Base-by-base conservation (phyloP, 176 grass and related monocot species). In the Hsuehochloa calcarea region DNA sequence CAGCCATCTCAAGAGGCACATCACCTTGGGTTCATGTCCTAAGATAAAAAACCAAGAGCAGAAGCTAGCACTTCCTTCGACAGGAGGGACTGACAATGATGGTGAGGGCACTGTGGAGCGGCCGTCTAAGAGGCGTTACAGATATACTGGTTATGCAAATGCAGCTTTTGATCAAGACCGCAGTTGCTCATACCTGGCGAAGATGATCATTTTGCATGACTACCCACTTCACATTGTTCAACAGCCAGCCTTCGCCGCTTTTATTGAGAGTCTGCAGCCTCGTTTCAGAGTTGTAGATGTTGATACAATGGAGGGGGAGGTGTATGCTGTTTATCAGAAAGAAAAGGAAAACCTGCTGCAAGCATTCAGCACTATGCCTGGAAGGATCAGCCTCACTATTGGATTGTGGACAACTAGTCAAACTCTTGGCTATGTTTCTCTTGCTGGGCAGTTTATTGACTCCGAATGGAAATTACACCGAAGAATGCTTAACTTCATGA, bases 401-500 rank as follows among this genome's bases (percentile, higher is more conserved):
- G 88, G 91, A 58, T 71, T 93, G 65, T 93, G 91, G 91, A 88
- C 84, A 70, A 93, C 91, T 8, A 93, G 88, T 84, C 91, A 93
- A 55, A 93, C 91, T 44, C 85, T 93, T 59, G 91, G 91, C n/a
- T 93, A 93, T 77, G 83, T 93, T 84, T 90, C 85, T 10, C 80
- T 93, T 41, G 70, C 85, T 41, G 91, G 88, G 45, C 91, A 93
- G 46, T 93, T 90, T 72, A 90, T 93, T 35, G 91, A 93, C 70
- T 80, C 88, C 7, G 91, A 93, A 41, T 93, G 88, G 88, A 93
- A 87, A 47, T 58, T 93, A 67, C 77, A 93, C 47, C 73, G 76
- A 72, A 87, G 91, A 69, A 90, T 93, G 88, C 85, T 93, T 12
- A 93, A 87, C 85, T 93, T 93, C 88, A 88, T 93, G 91, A 90